Evolutionary conservation across 805 yeast genomes (phyloP), one percentile per base, ranked within the genome.

Genomic region (Cyberlindnera mycetangii): DNA sequence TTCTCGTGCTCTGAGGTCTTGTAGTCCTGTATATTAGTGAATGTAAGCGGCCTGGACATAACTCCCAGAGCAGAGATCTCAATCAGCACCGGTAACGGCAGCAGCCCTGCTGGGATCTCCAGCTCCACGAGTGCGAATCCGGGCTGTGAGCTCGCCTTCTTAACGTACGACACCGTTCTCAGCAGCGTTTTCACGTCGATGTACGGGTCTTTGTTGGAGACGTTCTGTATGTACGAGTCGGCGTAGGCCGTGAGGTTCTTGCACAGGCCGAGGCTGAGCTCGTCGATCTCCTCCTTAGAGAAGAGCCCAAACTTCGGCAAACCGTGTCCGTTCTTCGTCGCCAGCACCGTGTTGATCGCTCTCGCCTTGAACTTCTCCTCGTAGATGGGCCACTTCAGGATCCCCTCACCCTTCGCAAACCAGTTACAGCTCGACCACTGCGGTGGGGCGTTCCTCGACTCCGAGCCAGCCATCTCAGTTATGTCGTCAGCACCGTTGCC

Each of bases 181-280:
- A 45, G n/a, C 10, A 55, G 12, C 1, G 20, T 20, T 25, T 39
- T 43, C 3, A 41, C 21, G 32, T 47, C 49, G 28, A 58, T 44
- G 21, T 45, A 49, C 3, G 59, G 59, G 30, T 53, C 55, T 36
- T 56, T 56, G n/a, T 31, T 49, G 9, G 57, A 52, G n/a, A 54
- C 45, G 27, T 52, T 38, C 7, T 37, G 27, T 17, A 50, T 44
- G 32, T 49, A 58, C 9, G 41, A 41, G 5, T 48, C 37, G 7
- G 58, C 22, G 34, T 53, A 49, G 1, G 10, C 14, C 3, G 6
- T 11, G 3, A 54, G 16, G 31, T 55, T 48, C 7, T 15, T 4
- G 20, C 36, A 36, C 19, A 56, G 19, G 22, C 48, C 48, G 5
- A 20, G 0, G 22, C 42, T 39, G 7, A 58, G n/a, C 5, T 11